Conservation (phyloP, 768 basidiomycete species). For the Tremella fuciformis region DNA sequence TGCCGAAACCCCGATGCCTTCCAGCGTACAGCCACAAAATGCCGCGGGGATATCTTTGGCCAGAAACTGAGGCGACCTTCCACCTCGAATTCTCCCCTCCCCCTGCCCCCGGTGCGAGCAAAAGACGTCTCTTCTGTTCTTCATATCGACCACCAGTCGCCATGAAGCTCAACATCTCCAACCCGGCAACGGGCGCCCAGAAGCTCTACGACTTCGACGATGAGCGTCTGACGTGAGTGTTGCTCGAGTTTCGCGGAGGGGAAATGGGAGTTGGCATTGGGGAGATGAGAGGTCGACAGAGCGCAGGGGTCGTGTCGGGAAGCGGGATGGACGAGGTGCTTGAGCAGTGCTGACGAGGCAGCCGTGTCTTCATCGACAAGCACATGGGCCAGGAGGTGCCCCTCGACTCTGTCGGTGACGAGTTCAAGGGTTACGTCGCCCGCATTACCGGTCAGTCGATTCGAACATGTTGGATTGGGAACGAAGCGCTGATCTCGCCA, state of each 20-base stretch:
- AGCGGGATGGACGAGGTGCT: conserved; percentile 4
- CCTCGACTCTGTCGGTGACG: conserved; percentile 84
- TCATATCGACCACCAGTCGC: conserved; percentile 48
- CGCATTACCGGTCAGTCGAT: conserved; percentile 75
- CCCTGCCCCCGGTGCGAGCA: not conserved
- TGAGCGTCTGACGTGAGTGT: conserved; percentile 60
- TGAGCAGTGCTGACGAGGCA: conserved; percentile 49
- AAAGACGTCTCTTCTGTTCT: conserved; percentile 5
- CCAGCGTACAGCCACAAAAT: not conserved
- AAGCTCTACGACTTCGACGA: conserved; percentile 93
- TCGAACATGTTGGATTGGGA: not conserved
- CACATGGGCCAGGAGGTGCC: conserved; percentile 93
- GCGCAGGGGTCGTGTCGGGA: conserved; percentile 5
- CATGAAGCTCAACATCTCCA: conserved; percentile 98
- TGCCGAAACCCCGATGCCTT: conserved; percentile 7
- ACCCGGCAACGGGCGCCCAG: conserved; percentile 96
- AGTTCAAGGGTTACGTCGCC: conserved; percentile 95
- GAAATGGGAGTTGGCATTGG: not conserved
- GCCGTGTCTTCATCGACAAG: conserved; percentile 96
- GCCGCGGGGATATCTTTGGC: not conserved
- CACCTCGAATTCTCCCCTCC: not conserved
- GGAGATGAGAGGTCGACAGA: not conserved
- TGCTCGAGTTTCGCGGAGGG: not conserved
- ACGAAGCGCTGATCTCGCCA: not conserved
- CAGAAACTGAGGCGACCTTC: conserved; percentile 4